Conservation (phyloP, 2,329 filamentous ascomycete genomes). For the Neurospora crassa region DNA sequence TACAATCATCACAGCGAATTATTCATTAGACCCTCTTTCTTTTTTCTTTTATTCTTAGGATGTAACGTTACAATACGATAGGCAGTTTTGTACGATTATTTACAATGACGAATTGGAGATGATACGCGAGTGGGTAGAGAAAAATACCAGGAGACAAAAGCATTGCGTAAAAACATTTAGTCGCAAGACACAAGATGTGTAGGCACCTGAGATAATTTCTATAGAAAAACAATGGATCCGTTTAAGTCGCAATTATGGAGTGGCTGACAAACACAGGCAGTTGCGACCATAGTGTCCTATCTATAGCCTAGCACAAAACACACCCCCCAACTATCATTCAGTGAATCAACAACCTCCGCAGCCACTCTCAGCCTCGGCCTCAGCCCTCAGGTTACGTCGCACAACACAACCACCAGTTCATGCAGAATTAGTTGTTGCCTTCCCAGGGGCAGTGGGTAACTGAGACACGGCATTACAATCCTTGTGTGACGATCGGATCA, state of each 20-base stretch:
- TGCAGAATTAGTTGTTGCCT: background rate
- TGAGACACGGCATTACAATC: background rate
- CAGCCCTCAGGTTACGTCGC: background rate
- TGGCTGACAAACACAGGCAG: too few species aligned
- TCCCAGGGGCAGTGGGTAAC: background rate
- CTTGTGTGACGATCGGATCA: background rate
- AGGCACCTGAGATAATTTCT: too few species aligned
- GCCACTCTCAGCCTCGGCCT: background rate
- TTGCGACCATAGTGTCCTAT: too few species aligned
- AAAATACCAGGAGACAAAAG: too few species aligned
- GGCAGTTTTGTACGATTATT: background rate
- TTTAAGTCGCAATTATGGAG: too few species aligned
- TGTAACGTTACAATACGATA: background rate
- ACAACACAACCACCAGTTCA: background rate
- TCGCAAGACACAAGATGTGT: too few species aligned
- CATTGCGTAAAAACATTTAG: too few species aligned
- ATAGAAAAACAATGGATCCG: too few species aligned
- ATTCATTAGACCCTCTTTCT: too few species aligned
- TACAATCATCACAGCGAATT: background rate
- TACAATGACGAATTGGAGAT: background rate
- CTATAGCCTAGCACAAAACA: too few species aligned
- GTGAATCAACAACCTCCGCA: background rate
- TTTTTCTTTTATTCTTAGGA: too few species aligned
- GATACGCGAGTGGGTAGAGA: background rate
- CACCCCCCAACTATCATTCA: too few species aligned